Conservation (phyloP, 331 rosid genomes). For the Cucumis variabilis region DNA sequence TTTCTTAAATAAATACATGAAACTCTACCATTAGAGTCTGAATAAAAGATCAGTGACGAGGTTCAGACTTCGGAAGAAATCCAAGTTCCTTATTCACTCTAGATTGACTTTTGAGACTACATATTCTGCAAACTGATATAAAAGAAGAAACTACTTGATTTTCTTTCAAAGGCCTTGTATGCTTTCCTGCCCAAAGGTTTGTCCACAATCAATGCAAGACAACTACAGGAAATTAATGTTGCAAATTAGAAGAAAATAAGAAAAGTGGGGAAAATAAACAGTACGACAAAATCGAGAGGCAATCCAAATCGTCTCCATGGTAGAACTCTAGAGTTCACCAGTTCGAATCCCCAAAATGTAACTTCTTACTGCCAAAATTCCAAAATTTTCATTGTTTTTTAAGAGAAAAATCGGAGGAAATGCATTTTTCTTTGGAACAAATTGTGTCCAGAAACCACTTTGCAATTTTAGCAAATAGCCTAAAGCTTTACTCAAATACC, state of each 20-base stretch:
- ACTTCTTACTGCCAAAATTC: background rate
- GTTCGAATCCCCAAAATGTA: background rate
- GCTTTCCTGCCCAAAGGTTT: slow-evolving; percentile 70
- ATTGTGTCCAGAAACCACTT: too few species aligned
- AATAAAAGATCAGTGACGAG: too few species aligned
- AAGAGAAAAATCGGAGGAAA: background rate
- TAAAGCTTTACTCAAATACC: too few species aligned
- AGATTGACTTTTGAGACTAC: too few species aligned
- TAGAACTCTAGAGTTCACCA: background rate
- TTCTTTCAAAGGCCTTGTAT: slow-evolving; percentile 83
- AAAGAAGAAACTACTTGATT: too few species aligned
- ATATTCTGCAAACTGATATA: too few species aligned
- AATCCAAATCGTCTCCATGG: background rate
- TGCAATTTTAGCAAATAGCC: too few species aligned
- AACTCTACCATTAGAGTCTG: too few species aligned
- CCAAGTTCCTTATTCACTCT: too few species aligned
- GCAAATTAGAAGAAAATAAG: background rate
- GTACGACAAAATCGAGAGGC: background rate
- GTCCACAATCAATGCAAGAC: slow-evolving; percentile 94
- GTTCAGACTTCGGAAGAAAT: too few species aligned
- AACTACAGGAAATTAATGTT: slow-evolving; percentile 51
- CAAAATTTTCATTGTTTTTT: background rate
- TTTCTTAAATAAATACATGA: too few species aligned
- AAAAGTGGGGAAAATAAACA: background rate
- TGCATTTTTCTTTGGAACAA: background rate